Evolutionary conservation across 805 yeast species (phyloP).

Genomic region (Kuraishia capsulata): DNA sequence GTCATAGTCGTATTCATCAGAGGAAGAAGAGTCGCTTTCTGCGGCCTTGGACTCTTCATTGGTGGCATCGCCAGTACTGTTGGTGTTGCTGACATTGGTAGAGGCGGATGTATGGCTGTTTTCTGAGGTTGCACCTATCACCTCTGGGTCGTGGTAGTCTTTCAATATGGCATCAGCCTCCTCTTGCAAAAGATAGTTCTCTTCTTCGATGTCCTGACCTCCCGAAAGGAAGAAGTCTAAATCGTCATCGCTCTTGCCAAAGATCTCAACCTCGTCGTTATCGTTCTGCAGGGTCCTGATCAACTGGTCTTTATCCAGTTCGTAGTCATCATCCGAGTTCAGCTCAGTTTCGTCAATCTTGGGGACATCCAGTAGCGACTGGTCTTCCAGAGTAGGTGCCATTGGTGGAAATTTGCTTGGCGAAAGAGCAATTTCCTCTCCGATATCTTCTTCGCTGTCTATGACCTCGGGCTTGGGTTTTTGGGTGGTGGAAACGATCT

Average conservation of each 20-base stretch:
- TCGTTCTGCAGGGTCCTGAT: conserved; percentile 27
- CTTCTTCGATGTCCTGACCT: conserved; percentile 17
- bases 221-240: conserved; percentile 16
- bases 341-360: conserved; percentile 34
- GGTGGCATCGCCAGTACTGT: conserved; percentile 3
- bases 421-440: conserved; percentile 37
- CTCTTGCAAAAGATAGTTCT: conserved; percentile 24
- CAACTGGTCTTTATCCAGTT: conserved; percentile 39
- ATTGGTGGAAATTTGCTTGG: conserved; percentile 13
- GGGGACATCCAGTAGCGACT: conserved; percentile 33
- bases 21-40: background rate
- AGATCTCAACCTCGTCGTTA: conserved; percentile 26
- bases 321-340: conserved; percentile 58
- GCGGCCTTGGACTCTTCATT: conserved; percentile 8
- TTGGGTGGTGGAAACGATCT: too few relatives aligned
- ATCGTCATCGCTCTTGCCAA: conserved; percentile 26
- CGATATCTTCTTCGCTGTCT: conserved; percentile 47
- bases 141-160: conserved; percentile 23
- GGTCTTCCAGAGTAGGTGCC: conserved; percentile 19
- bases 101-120: background rate
- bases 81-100: conserved; percentile 6
- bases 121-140: conserved; percentile 1
- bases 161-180: conserved; percentile 34
- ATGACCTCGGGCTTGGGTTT: conserved; percentile 18
- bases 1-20: conserved; percentile 10